Conservation (phyloP, 1,139 yeast species). For the Pneumocystis oryctolagi region DNA sequence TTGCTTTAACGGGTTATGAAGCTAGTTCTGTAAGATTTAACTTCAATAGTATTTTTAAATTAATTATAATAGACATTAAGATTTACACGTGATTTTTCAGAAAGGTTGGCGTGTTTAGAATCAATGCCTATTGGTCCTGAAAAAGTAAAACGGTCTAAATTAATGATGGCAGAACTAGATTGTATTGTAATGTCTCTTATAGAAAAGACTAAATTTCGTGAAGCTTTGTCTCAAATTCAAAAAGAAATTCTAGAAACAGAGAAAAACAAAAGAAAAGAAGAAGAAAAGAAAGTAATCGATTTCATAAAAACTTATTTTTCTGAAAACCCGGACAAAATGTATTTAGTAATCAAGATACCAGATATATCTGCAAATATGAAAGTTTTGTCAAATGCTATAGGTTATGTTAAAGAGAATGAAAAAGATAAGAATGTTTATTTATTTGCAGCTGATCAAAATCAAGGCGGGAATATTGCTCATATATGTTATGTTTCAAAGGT, state of each 20-base stretch:
- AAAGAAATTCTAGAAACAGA: constrained; percentile 76
- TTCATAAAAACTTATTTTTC: constrained; percentile 59
- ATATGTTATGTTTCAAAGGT: constrained; percentile 76
- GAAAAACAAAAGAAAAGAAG: constrained; percentile 77
- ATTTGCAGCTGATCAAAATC: constrained; percentile 55
- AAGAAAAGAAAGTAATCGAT: constrained; percentile 65
- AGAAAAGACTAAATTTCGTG: constrained; percentile 60
- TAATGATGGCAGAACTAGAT: constrained; percentile 69
- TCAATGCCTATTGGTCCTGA: constrained; percentile 43
- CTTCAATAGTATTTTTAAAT: neutral
- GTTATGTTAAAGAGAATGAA: constrained; percentile 62
- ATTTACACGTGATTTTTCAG: constrained; percentile 56
- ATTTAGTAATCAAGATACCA: constrained; percentile 46
- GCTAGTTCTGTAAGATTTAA: constrained; percentile 39
- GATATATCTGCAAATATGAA: constrained; percentile 72
- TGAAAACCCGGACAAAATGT: constrained; percentile 32
- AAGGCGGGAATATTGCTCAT: constrained; percentile 61
- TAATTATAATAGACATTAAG: constrained; percentile 46
- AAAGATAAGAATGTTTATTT: constrained; percentile 68
- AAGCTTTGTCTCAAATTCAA: constrained; percentile 61
- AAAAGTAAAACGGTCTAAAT: constrained; percentile 70
- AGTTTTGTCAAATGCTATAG: constrained; percentile 85
- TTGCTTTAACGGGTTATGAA: constrained; percentile 84
- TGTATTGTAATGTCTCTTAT: constrained; percentile 69
- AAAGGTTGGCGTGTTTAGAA: constrained; percentile 43